phyloP scores from a whole-genome alignment of 2,329 filamentous ascomycete species.

The Purpureocillium takamizusanense region DNA sequence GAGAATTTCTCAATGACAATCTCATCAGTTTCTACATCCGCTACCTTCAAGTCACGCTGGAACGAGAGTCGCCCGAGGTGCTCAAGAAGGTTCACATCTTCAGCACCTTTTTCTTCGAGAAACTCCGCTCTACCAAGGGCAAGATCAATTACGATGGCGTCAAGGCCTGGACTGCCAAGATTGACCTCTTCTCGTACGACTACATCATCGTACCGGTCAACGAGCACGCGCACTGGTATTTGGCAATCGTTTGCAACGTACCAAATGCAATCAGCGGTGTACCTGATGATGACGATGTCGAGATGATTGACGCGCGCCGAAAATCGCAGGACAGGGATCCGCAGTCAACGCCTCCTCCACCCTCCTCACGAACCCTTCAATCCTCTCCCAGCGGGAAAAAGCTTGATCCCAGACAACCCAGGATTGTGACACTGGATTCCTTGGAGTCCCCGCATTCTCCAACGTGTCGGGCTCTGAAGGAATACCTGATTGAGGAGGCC shows the following conservation, averaged over 20 bases:
- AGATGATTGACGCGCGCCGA: conserved; percentile 4
- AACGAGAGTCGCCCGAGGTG: conserved; percentile 43
- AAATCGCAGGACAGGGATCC: neutral
- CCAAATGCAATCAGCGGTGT: conserved; percentile 42
- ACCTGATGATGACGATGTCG: conserved; percentile 7
- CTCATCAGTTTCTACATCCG: conserved; percentile 82
- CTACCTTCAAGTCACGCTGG: conserved; percentile 55
- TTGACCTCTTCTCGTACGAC: conserved; percentile 78
- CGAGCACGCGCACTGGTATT: conserved; percentile 81
- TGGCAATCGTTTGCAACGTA: conserved; percentile 90
- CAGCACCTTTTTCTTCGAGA: conserved; percentile 86
- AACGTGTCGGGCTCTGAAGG: conserved; percentile 60
- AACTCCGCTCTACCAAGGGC: conserved; percentile 54
- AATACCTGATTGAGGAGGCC: conserved; percentile 70
- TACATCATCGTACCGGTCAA: conserved; percentile 92
- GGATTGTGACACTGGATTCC: conserved; percentile 84
- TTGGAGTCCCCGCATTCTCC: conserved; percentile 55
- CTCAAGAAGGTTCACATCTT: conserved; percentile 71
- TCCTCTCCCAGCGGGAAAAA: conserved; percentile 6
- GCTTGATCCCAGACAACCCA: conserved; percentile 43
- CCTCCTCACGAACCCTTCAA: conserved; percentile 1
- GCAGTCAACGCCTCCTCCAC: neutral
- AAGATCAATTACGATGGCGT: conserved; percentile 79
- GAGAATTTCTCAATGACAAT: conserved; percentile 86
- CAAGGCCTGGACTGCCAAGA: conserved; percentile 75